These are phyloP conservation scores for Suillus alpinus DNA, from an alignment of 768 basidiomycete genomes.

Conservation along the genomic window DNA sequence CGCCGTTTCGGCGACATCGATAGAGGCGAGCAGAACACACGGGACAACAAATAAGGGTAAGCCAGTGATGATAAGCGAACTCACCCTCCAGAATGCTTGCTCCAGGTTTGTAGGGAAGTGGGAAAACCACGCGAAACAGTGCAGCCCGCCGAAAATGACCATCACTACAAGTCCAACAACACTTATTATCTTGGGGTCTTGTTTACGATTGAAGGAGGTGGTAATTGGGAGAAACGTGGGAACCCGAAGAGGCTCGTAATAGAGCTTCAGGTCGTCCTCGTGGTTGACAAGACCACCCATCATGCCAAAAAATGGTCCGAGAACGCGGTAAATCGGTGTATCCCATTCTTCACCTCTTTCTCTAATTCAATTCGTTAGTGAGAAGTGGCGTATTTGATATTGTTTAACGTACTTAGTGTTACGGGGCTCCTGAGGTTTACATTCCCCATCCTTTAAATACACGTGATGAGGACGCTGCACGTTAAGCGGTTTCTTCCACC, in stretches of 20 bases:
- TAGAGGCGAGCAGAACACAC: neutral
- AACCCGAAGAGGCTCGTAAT: neutral
- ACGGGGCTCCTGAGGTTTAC: neutral
- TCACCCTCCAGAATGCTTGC: slow-evolving; percentile 24
- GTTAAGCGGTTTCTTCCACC: slow-evolving; percentile 35
- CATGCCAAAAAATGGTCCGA: neutral
- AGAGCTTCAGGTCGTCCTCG: neutral
- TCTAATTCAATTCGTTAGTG: neutral
- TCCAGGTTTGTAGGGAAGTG: slow-evolving; percentile 22
- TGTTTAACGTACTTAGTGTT: neutral
- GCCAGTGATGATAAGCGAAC: slow-evolving; percentile 15
- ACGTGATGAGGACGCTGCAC: slow-evolving; percentile 13
- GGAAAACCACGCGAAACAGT: slow-evolving; percentile 28
- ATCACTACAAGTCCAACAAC: slow-evolving; percentile 1
- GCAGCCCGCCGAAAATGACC: slow-evolving; percentile 23
- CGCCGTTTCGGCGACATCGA: neutral
- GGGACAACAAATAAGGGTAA: neutral
- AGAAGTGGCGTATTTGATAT: neutral
- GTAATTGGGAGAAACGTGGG: neutral
- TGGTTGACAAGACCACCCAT: neutral
- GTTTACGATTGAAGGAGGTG: neutral
- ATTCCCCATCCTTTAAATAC: neutral
- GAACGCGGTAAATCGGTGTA: neutral
- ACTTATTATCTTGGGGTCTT: neutral
- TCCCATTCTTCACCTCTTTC: neutral